Evolutionary conservation across 2,329 filamentous ascomycete species (phyloP), one percentile per base, ranked within the genome.

Genomic region (Pestalotiopsis sp.): DNA sequence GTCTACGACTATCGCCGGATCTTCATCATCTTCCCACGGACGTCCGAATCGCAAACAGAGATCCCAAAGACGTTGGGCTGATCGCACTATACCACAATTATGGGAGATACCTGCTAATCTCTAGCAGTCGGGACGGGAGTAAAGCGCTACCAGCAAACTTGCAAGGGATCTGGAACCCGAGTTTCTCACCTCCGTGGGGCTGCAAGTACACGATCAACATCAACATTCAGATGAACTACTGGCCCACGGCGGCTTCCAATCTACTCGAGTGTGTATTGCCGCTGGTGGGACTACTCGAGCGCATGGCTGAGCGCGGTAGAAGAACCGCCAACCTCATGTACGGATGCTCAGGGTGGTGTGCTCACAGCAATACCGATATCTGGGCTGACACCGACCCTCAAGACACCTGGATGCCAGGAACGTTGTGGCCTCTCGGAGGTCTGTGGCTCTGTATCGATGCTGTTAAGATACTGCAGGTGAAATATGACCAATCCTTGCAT

Each of bases 211-310:
- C 84, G 0, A 83, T 86, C 71, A 85, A 86, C 69, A 84, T 86
- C 73, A 87, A 86, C 57, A 75, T 81, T 0, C 80, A 87, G 72
- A 87, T 87, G 85, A 86, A 86, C 70, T 87, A 87, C 71, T 87
- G 84, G 84, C 79, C 76, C 0, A 81, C 65, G 25, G 31, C 39
- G 23, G 17, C 23, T 2, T 52, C 17, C 82, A 59, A 65, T 63
- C 38, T 69, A 52, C 13, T 65, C 60, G 65, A 72, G 23, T 67
- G 65, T 55, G 39, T 39, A 6, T 3, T 58, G 13, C 55, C 49
- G 3, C 57, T 65, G 36, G 61, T 68, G 23, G 39, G 64, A 27
- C 65, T 67, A 6, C 62, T 66, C n/a, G 68, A 69, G 61, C 59
- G 64, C 12, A 65, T 69, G 55, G 66, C 68, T 3, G 55, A 41